Conservation (phyloP, 371 early-diverging fungal genomes). For the Massospora cicadina region DNA sequence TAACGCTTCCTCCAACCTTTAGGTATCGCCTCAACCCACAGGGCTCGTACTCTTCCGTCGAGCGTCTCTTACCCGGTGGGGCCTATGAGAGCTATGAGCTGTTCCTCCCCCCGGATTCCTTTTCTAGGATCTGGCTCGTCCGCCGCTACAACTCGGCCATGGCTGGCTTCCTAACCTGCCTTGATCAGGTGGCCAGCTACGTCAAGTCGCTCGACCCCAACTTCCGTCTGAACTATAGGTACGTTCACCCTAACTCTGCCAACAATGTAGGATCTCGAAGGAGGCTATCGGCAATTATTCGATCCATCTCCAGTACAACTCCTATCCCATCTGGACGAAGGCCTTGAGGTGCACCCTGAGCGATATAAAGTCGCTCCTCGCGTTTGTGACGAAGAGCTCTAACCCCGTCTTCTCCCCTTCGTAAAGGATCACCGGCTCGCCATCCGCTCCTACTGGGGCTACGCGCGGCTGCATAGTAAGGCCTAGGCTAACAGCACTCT, state of each 20-base stretch:
- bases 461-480: too few relatives aligned
- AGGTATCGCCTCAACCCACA: slow-evolving; percentile 73
- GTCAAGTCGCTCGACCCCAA: slow-evolving; percentile 54
- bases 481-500: too few relatives aligned
- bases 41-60: slow-evolving; percentile 82
- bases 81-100: slow-evolving; percentile 62
- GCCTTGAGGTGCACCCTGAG: slow-evolving; percentile 69
- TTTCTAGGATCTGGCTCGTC: slow-evolving; percentile 68
- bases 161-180: slow-evolving; percentile 71
- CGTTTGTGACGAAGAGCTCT: neutral
- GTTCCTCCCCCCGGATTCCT: slow-evolving; percentile 61
- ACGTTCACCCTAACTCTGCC: neutral
- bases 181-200: slow-evolving; percentile 62
- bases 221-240: slow-evolving; percentile 63
- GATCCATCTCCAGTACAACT: slow-evolving; percentile 69
- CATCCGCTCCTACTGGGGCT: too few relatives aligned
- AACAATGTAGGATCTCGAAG: slow-evolving; percentile 43
- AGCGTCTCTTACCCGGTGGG: slow-evolving; percentile 44
- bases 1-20: neutral
- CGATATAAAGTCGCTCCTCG: neutral
- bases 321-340: slow-evolving; percentile 79
- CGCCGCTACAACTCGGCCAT: slow-evolving; percentile 78
- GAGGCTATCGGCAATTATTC: slow-evolving; percentile 77
- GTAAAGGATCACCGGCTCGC: too few relatives aligned
- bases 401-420: neutral